Evolutionary conservation across 768 basidiomycete species (phyloP).

Genomic region (Tricholoma saponaceum): DNA sequence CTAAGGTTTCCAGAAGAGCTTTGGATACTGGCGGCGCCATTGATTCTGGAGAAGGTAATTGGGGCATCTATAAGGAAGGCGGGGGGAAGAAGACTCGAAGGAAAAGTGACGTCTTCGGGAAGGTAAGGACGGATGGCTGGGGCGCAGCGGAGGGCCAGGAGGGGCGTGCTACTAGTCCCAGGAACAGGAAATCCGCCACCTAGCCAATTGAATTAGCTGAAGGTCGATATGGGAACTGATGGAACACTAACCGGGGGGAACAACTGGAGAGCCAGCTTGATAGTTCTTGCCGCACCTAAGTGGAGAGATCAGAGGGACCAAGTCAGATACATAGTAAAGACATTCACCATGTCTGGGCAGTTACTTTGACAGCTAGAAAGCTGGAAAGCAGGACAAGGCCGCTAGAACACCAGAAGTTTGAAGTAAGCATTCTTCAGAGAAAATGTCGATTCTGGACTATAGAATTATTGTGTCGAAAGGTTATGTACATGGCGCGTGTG

Average conservation of each 20-base stretch:
- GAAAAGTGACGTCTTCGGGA: constrained; percentile 38
- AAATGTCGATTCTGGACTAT: no score
- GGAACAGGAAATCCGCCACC: constrained; percentile 44
- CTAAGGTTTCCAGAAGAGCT: constrained; percentile 15
- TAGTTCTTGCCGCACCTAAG: constrained; percentile 58
- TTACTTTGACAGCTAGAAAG: not conserved
- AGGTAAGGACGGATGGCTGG: constrained; percentile 60
- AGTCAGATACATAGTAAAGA: not conserved
- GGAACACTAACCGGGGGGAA: constrained; percentile 35
- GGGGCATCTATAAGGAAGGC: constrained; percentile 51
- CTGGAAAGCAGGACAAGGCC: no score
- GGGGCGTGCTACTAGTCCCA: constrained; percentile 31
- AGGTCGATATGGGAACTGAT: not conserved
- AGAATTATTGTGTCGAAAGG: no score
- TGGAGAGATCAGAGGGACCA: constrained; percentile 12
- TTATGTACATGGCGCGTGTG: no score
- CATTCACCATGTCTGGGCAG: constrained; percentile 17
- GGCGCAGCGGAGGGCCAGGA: constrained; percentile 54
- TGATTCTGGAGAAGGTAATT: constrained; percentile 43
- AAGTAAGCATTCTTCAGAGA: no score
- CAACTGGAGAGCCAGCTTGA: constrained; percentile 35
- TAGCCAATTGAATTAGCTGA: constrained; percentile 5
- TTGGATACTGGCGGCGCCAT: constrained; percentile 40
- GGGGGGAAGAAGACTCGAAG: constrained; percentile 27
- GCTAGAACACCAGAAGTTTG: no score